Conservation (phyloP, 2,329 filamentous ascomycete genomes). For the Plenodomus tracheiphilus region DNA sequence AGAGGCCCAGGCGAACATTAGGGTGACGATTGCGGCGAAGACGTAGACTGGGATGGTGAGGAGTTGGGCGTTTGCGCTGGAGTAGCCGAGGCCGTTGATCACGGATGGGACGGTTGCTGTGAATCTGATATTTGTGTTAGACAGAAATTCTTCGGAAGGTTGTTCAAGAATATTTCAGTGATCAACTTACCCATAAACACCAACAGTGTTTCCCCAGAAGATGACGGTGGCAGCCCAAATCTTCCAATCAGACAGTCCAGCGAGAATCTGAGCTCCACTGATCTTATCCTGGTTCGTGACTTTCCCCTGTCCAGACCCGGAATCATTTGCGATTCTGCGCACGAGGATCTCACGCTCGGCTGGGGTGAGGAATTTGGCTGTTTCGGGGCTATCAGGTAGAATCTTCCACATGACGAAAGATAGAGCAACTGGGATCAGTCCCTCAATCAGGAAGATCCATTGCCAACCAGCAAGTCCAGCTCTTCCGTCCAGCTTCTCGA, state of each 20-base stretch:
- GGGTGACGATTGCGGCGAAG: slow-evolving; percentile 46
- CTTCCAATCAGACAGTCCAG: slow-evolving; percentile 50
- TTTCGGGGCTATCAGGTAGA: slow-evolving; percentile 54
- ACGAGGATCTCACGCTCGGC: slow-evolving; percentile 39
- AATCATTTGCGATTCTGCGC: slow-evolving; percentile 44
- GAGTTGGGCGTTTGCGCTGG: slow-evolving; percentile 46
- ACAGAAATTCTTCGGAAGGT: slow-evolving; percentile 18
- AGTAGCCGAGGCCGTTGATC: slow-evolving; percentile 48
- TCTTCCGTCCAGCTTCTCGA: slow-evolving; percentile 37
- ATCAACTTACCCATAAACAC: slow-evolving; percentile 38
- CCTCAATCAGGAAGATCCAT: slow-evolving; percentile 39
- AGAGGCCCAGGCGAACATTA: slow-evolving; percentile 52
- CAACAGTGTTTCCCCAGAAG: slow-evolving; percentile 44
- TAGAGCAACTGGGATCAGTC: slow-evolving; percentile 35
- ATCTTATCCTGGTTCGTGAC: slow-evolving; percentile 55
- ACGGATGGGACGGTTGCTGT: slow-evolving; percentile 48
- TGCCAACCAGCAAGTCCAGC: slow-evolving; percentile 36
- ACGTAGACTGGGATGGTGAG: slow-evolving; percentile 49
- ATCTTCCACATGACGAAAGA: slow-evolving; percentile 57
- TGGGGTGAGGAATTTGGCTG: slow-evolving; percentile 44
- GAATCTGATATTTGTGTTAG: slow-evolving; percentile 32
- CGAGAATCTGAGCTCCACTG: slow-evolving; percentile 52
- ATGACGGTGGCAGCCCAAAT: slow-evolving; percentile 43
- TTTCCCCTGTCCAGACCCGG: slow-evolving; percentile 50
- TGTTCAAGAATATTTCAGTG: not conserved